Evolutionary conservation across 257 asterid genomes (phyloP).

Genomic region (Gynochthodes officinalis): DNA sequence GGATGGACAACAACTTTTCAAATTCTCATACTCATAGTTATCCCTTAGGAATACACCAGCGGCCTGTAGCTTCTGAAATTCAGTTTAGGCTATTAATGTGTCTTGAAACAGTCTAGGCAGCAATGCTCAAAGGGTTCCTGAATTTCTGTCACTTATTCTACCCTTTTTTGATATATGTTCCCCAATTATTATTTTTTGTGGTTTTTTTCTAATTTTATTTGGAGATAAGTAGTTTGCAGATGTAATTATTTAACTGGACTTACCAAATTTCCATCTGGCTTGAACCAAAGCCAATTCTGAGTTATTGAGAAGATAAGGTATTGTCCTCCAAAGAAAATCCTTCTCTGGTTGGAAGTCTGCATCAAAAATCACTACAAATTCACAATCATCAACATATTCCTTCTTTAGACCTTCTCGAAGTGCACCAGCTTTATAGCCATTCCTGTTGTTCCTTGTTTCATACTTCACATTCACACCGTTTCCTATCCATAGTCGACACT

Average conservation of each 20-base stretch:
- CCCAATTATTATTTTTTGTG: background rate
- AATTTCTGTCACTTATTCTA: background rate
- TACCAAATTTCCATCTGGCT: slow-evolving; percentile 98
- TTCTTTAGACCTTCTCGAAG: slow-evolving; percentile 82
- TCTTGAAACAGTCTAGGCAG: background rate
- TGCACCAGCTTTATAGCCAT: slow-evolving; percentile 92
- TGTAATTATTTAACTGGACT: slow-evolving; percentile 17
- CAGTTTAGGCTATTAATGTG: background rate
- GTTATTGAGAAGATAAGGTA: slow-evolving; percentile 72
- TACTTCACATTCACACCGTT: slow-evolving; percentile 72
- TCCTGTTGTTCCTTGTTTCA: slow-evolving; percentile 88
- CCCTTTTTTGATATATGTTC: background rate
- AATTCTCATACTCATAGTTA: background rate
- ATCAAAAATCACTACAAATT: slow-evolving; percentile 79
- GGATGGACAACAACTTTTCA: too few relatives aligned
- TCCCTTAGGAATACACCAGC: background rate
- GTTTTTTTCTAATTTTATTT: background rate
- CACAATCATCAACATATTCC: slow-evolving; percentile 72
- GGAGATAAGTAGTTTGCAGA: background rate
- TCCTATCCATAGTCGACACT: slow-evolving; percentile 64
- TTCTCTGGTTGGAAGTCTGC: slow-evolving; percentile 95
- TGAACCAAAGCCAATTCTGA: slow-evolving; percentile 90
- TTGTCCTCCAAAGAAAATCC: slow-evolving; percentile 80
- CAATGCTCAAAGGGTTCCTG: background rate
- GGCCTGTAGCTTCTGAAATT: background rate